Base-by-base conservation (phyloP, 306 rosid species). In the Abrus pulchellus region DNA sequence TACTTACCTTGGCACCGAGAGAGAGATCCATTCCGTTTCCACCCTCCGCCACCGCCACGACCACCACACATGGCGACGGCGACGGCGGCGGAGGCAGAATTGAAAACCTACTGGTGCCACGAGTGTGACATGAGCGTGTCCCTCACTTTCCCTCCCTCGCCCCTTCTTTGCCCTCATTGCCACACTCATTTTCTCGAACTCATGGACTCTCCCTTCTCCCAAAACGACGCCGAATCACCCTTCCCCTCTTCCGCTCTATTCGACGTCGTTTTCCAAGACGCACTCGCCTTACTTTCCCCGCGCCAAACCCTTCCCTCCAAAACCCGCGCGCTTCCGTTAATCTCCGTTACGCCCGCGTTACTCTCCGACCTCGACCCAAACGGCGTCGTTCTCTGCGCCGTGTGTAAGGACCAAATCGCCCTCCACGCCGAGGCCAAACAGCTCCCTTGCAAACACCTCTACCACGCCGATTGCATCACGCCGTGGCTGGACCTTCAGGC, bases 81-180 rank as follows among this genome's bases (percentile, higher is more conserved):
- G 63, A 29, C 75, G 34, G 74, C 49, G 30, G 72, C 20, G 66
- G 81, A 36, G 52, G 0, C 49, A 0, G 90, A 89, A 60, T 43
- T 82, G 6, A 90, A 86, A 69, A 90, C 94, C 0, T 94, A 88
- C 87, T 94, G 98, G 98, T 94, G 98, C 83, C 98, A 94, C 71
- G 94, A 90, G 74, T 94, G 98, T 80, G 98, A 94, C 74, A 90
- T 94, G 97, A 94, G 98, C 64, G 92, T 94, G 6, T 81, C 91
- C 28, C 84, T 94, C 30, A 50, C 74, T 29, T 47, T 68, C 6
- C 40, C 76, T 0, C 60, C 81, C 0, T 32, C 90, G 7, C 57
- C 89, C 1, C 85, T 2, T 67, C 90, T 63, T 81, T 93, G 98
- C 68, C 98, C 97, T 0, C 91, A 87, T 53, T 92, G 95, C 76